Conservation (phyloP, 2,329 filamentous ascomycete species). For the Aspergillus pseudoviridinutans region DNA sequence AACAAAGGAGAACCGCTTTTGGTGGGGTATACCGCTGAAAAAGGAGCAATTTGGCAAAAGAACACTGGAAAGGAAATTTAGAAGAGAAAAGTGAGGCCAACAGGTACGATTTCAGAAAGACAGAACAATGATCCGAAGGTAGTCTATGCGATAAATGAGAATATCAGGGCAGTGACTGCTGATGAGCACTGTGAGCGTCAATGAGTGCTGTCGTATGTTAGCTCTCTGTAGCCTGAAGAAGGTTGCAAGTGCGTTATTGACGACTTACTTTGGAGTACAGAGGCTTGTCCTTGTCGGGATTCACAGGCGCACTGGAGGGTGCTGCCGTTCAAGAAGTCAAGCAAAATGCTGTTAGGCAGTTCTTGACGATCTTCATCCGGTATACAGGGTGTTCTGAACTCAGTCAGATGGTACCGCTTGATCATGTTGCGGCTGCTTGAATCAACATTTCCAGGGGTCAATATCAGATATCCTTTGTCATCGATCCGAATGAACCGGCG, state of each 20-base stretch:
- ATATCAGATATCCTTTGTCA: constrained; percentile 73
- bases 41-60: constrained; percentile 16
- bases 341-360: constrained; percentile 75
- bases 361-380: constrained; percentile 92
- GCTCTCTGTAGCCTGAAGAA: neutral
- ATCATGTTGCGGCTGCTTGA: constrained; percentile 57
- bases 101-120: constrained; percentile 1
- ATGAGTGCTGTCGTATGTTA: constrained; percentile 34
- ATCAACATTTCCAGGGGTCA: constrained; percentile 66
- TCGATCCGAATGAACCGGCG: constrained; percentile 84
- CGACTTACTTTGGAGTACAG: constrained; percentile 49
- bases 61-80: constrained; percentile 4
- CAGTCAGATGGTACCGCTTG: constrained; percentile 79
- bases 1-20: constrained; percentile 22
- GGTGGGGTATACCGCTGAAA: constrained; percentile 31
- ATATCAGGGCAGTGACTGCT: constrained; percentile 16
- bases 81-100: neutral
- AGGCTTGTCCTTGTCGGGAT: constrained; percentile 50
- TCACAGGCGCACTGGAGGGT: constrained; percentile 62
- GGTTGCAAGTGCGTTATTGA: neutral
- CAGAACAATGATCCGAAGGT: neutral
- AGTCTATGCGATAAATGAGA: constrained; percentile 4
- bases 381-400: constrained; percentile 73
- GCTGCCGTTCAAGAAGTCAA: constrained; percentile 60
- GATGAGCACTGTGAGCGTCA: constrained; percentile 38